phyloP scores from a whole-genome alignment of 2,329 filamentous ascomycete species.

The Claviceps spartinae region DNA sequence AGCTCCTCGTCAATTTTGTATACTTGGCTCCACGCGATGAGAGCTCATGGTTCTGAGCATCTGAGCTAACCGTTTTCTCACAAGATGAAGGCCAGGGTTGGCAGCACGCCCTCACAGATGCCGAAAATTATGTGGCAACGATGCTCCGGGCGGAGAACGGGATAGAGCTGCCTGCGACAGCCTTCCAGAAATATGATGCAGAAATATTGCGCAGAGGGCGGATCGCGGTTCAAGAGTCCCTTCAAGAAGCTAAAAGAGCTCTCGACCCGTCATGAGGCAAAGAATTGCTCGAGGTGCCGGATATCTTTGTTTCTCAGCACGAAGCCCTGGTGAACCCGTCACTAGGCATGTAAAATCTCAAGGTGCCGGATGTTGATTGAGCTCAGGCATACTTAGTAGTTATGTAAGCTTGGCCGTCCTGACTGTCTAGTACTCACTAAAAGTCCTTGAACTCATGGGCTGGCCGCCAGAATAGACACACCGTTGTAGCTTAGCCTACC shows the following conservation, averaged over 20 bases:
- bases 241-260: constrained; percentile 19
- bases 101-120: constrained; percentile 29
- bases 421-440: no score
- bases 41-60: no score
- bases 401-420: not conserved
- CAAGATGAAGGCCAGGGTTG: constrained; percentile 30
- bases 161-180: constrained; percentile 6
- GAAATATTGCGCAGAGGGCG: constrained; percentile 21
- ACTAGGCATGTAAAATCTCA: not conserved
- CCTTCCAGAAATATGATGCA: constrained; percentile 17
- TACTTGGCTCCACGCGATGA: not conserved
- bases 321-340: no score
- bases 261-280: constrained; percentile 15
- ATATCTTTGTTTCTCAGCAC: not conserved
- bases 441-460: no score
- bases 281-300: constrained; percentile 20
- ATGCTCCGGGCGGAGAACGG: constrained; percentile 13
- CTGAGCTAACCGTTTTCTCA: no score
- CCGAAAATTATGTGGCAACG: constrained; percentile 22
- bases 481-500: no score
- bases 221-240: constrained; percentile 20
- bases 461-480: no score
- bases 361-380: no score
- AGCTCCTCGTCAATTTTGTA: not conserved
- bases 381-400: no score